Conservation (phyloP, 257 asterid genomes). For the Hygrophila difformis region DNA sequence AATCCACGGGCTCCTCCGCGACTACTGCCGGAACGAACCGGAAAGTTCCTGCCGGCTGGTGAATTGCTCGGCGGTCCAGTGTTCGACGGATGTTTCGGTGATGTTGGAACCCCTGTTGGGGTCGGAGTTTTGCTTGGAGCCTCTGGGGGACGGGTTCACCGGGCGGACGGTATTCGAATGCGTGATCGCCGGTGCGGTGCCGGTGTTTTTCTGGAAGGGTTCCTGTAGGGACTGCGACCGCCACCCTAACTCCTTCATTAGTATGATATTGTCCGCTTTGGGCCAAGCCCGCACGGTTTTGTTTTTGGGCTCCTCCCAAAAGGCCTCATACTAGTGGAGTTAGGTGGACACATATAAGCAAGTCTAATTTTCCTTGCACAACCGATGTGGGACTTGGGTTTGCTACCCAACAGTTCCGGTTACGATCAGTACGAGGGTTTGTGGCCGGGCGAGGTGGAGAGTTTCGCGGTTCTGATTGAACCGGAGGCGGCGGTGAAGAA, state of each 20-base stretch:
- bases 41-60: conserved; percentile 37
- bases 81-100: conserved; percentile 33
- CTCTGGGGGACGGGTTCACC: conserved; percentile 60
- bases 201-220: conserved; percentile 58
- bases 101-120: conserved; percentile 32
- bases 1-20: conserved; percentile 34
- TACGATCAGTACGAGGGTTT: conserved; percentile 83
- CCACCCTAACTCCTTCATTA: no score
- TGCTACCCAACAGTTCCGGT: no score
- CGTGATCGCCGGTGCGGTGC: conserved; percentile 76
- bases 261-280: no score
- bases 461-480: conserved; percentile 70
- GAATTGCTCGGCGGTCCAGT: conserved; percentile 46
- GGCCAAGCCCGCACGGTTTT: no score
- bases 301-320: no score
- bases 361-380: no score
- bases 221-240: no score
- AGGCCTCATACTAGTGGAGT: no score
- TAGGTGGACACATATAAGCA: no score
- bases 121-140: conserved; percentile 74
- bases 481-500: conserved; percentile 49
- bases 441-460: conserved; percentile 61
- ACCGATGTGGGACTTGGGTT: no score
- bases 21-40: conserved; percentile 31
- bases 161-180: conserved; percentile 65